phyloP scores from a whole-genome alignment of 108 stramenopile species.

The Cyclotella kingstonii region DNA sequence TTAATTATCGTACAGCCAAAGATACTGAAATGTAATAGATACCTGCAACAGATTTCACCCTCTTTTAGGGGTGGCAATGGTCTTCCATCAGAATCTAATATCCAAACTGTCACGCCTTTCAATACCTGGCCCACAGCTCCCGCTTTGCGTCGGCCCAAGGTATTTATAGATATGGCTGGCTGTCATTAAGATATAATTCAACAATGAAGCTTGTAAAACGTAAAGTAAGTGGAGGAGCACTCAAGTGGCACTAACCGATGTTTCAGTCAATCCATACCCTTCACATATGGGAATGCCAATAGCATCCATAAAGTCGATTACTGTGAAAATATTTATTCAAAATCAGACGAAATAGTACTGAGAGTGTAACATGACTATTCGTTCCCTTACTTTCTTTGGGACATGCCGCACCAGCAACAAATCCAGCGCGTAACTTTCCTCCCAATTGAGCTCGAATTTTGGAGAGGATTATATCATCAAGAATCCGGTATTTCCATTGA shows the following conservation, averaged over 20 bases:
- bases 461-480: conserved; percentile 79
- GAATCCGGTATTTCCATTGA: conserved; percentile 38
- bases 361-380: neutral
- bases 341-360: neutral
- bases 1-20: neutral
- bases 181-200: neutral
- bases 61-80: conserved; percentile 63
- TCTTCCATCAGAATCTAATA: conserved; percentile 69
- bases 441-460: conserved; percentile 93
- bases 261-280: conserved; percentile 95
- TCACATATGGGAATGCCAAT: conserved; percentile 89
- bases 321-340: neutral
- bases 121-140: conserved; percentile 81
- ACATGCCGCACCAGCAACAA: conserved; percentile 90
- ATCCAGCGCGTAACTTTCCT: conserved; percentile 73
- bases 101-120: conserved; percentile 67
- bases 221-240: too few relatives aligned
- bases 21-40: neutral
- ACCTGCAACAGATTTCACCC: conserved; percentile 84
- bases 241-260: conserved; percentile 55
- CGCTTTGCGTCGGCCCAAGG: conserved; percentile 54
- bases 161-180: conserved; percentile 82
- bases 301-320: conserved; percentile 90
- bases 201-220: neutral
- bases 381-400: conserved; percentile 51